Evolutionary conservation across 495 filamentous ascomycete genomes (phyloP), one percentile per base, ranked within the genome.

Genomic region (Penicillium steckii): DNA sequence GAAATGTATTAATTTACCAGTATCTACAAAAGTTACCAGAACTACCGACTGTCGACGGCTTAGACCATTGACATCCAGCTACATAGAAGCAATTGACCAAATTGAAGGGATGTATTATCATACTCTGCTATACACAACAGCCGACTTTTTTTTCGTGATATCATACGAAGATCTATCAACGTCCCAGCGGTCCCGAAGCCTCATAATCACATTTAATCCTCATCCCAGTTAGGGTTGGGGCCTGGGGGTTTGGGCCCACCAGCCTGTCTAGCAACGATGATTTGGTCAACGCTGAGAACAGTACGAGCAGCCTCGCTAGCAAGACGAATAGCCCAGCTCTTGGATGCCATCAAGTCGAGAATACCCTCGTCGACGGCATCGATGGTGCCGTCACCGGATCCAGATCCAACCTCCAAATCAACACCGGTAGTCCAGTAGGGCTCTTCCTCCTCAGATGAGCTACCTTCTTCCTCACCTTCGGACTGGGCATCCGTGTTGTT

Each of bases 191-290:
- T 54, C 55, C 56, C 54, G 50, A 61, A 64, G 52, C 59, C 57
- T 57, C 51, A 44, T 57, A 50, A 52, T 52, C 47, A 44, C 48
- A 58, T 58, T 67, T 85, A 95, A 74, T 97, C 93, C 74, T 97
- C 91, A 74, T 99, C 95, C 95, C 95, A 99, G 80, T 96, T 94
- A 53, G 91, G 82, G 77, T 96, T 96, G 41, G 90, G 91, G 15
- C 88, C 90, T 10, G 95, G 94, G 25, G 91, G 90, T 77, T 99
- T 99, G 25, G 95, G 95, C 29, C 95, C 95, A 64, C 95, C 95
- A 21, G 95, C 95, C 74, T 97, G 93, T 71, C 92, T 85, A 45
- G 95, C 91, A 42, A 99, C 95, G 65, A 99, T 99, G 61, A 99
- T 97, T 76, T 99, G 95, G 73, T 99, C 95, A 13, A 99, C 95